Evolutionary conservation across 2,329 filamentous ascomycete species (phyloP), one percentile per base, ranked within the genome.

Genomic region (Harringtonia aguacate): DNA sequence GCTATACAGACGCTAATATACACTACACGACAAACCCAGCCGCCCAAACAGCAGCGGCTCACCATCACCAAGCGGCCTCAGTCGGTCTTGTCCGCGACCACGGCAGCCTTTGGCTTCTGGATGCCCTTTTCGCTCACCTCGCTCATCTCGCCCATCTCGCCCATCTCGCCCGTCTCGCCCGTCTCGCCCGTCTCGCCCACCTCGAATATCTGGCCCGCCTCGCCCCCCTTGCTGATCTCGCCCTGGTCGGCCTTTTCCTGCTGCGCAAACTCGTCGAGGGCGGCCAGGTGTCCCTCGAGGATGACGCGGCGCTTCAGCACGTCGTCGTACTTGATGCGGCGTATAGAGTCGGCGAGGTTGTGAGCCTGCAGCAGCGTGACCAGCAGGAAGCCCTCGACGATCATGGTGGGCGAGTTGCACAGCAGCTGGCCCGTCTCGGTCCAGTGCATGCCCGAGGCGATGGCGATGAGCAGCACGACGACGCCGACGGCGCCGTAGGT

Each of bases 391-490:
- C 48, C 48, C 39, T 57, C 50, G 43, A 53, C 47, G 30, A 56
- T 55, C 51, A 52, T 56, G 10, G 55, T 54, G 20, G 53, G 50
- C 10, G 52, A 54, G 36, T 56, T 56, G 50, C 55, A 56, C 24
- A 55, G 50, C n/a, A 56, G 46, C 38, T 56, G 55, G 21, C 53
- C 53, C 3, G 54, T 56, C 40, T 49, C 48, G 8, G 50, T 51
- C 55, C 54, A 56, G 30, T 48, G 38, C 53, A 57, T 53, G 10
- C 44, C 45, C 4, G 47, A 45, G 1, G 55, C 55, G 10, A 30
- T 17, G 29, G 15, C 15, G 17, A 40, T 40, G 4, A 40, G 28
- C 6, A n/a, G 8, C 4, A 40, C n/a, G 20, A 40, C 29, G 24
- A 30, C 27, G n/a, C 50, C 41, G 8, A 48, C 39, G 14, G 54